Conservation (phyloP, 2,329 filamentous ascomycete species). For the Pseudogymnoascus sp. region DNA sequence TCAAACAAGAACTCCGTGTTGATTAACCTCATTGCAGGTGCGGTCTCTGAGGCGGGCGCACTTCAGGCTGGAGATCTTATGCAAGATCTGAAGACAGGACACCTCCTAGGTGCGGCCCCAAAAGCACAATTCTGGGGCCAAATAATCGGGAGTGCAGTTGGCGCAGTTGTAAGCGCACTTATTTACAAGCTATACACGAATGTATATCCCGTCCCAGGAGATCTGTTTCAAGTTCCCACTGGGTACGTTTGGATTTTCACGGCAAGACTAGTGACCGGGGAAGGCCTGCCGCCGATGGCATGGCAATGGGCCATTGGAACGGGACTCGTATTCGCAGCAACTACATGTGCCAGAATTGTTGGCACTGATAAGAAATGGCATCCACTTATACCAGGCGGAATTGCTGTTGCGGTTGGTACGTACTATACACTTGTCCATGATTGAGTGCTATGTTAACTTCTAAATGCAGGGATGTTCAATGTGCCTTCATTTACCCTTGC, state of each 20-base stretch:
- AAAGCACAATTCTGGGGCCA: conserved; percentile 97
- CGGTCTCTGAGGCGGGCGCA: conserved; percentile 76
- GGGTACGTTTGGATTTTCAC: conserved; percentile 98
- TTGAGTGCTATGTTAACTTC: conserved; percentile 4
- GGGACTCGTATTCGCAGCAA: conserved; percentile 64
- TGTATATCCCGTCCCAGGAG: conserved; percentile 82
- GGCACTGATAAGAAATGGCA: conserved; percentile 54
- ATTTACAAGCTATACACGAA: conserved; percentile 87
- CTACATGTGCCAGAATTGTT: conserved; percentile 64
- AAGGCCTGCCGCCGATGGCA: conserved; percentile 79
- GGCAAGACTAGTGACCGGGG: conserved; percentile 81
- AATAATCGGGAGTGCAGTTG: conserved; percentile 79
- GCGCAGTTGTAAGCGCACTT: conserved; percentile 76
- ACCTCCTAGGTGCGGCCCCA: conserved; percentile 83
- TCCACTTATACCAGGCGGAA: conserved; percentile 77
- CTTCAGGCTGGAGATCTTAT: conserved; percentile 93
- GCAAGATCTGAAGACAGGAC: conserved; percentile 95
- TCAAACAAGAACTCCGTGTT: conserved; percentile 78
- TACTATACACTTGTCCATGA: conserved; percentile 18
- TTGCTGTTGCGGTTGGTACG: conserved; percentile 85
- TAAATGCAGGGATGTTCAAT: conserved; percentile 77
- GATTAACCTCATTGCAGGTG: conserved; percentile 90
- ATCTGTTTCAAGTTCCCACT: conserved; percentile 88
- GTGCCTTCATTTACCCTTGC: conserved; percentile 93
- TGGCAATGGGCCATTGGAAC: conserved; percentile 70